Conservation (phyloP, 2,329 filamentous ascomycete genomes). For the Ceratocystis papillata region DNA sequence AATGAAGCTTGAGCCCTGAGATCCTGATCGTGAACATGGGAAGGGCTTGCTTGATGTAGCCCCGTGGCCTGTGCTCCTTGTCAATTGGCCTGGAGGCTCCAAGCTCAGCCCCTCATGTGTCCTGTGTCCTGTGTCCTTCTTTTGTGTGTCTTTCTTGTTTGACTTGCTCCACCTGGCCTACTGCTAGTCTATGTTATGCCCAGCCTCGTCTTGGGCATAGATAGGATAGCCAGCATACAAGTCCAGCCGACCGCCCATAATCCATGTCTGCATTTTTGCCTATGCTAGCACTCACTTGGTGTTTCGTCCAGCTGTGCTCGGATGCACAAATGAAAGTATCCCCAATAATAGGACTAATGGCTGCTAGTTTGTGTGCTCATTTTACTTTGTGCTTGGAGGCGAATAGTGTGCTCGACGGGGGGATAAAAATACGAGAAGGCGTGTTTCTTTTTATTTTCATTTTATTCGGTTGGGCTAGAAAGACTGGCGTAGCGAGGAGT, state of each 20-base stretch:
- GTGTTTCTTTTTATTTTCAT: too few species aligned
- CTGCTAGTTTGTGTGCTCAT: neutral
- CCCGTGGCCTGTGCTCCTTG: neutral
- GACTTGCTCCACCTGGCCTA: neutral
- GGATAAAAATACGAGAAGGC: neutral
- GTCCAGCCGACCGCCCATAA: neutral
- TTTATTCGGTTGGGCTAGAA: too few species aligned
- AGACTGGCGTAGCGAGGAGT: too few species aligned
- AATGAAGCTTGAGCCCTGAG: slow-evolving; percentile 7
- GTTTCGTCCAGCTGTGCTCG: slow-evolving; percentile 6
- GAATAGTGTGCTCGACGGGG: neutral
- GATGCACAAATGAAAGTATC: neutral
- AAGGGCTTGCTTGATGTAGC: too few species aligned
- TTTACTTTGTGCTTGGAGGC: neutral
- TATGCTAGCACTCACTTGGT: neutral
- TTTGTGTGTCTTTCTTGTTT: too few species aligned
- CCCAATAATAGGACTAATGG: neutral
- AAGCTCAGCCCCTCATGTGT: neutral
- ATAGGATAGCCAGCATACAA: neutral
- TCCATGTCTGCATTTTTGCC: too few species aligned
- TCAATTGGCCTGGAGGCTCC: neutral
- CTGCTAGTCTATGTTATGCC: neutral
- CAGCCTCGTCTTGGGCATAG: neutral
- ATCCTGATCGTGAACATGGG: too few species aligned
- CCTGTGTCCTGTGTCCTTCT: neutral